phyloP scores from a whole-genome alignment of 495 filamentous ascomycete genomes.

The Ramalina intermedia region DNA sequence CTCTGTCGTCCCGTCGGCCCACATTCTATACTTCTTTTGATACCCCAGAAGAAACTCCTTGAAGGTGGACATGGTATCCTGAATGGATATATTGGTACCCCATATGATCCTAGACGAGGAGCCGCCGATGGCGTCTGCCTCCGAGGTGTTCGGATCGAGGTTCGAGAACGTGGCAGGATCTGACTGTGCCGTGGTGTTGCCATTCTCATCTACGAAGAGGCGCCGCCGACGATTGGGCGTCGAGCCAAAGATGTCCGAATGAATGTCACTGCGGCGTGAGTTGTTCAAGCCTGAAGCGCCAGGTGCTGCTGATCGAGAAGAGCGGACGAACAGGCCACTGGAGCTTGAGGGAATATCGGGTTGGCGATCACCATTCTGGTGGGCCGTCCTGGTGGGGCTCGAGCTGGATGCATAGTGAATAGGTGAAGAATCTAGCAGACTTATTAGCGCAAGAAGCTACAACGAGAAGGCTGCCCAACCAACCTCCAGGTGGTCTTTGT shows the following conservation, averaged over 20 bases:
- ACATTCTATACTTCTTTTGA: constrained; percentile 83
- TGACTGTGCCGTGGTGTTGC: constrained; percentile 54
- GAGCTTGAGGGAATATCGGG: constrained; percentile 61
- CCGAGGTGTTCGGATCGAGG: constrained; percentile 73
- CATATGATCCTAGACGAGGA: constrained; percentile 73
- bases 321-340: constrained; percentile 72
- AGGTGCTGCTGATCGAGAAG: constrained; percentile 37
- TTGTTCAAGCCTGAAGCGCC: constrained; percentile 28
- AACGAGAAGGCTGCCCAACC: background rate
- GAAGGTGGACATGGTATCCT: constrained; percentile 73
- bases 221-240: constrained; percentile 49
- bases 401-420: constrained; percentile 81
- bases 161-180: constrained; percentile 80
- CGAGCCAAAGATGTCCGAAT: constrained; percentile 59
- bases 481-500: constrained; percentile 6
- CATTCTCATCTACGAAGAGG: constrained; percentile 70
- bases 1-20: constrained; percentile 66
- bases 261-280: constrained; percentile 66
- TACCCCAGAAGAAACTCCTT: constrained; percentile 86
- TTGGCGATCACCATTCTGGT: constrained; percentile 35
- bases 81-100: constrained; percentile 92
- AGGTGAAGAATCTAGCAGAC: constrained; percentile 62
- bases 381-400: constrained; percentile 45
- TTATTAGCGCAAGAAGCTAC: background rate
- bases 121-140: constrained; percentile 77